These are phyloP conservation scores for Xylaria castorea DNA, from an alignment of 495 filamentous ascomycete species.

Conservation along the genomic window DNA sequence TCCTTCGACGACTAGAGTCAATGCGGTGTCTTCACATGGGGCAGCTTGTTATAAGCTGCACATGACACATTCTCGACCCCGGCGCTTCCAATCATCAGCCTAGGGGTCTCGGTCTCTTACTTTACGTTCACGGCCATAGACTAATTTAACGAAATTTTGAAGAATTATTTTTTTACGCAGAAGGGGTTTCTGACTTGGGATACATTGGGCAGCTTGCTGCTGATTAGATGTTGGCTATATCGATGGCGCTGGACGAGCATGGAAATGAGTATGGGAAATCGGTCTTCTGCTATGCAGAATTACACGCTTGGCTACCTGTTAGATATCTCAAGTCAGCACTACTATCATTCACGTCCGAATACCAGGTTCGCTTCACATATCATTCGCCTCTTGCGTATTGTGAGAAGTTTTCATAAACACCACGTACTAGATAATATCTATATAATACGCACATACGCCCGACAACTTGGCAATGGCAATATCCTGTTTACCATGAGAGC, in stretches of 20 bases:
- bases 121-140: constrained; percentile 36
- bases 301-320: constrained; percentile 28
- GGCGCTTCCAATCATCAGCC: background rate
- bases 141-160: constrained; percentile 34
- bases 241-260: constrained; percentile 25
- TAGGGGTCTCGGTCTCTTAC: background rate
- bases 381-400: background rate
- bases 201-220: constrained; percentile 23
- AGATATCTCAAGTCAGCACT: constrained; percentile 29
- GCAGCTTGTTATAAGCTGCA: background rate
- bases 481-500: background rate
- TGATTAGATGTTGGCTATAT: constrained; percentile 23
- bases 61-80: background rate
- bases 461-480: background rate
- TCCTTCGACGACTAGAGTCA: background rate
- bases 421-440: background rate
- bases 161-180: background rate
- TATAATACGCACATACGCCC: background rate
- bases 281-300: constrained; percentile 22
- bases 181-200: constrained; percentile 28
- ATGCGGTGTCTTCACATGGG: background rate
- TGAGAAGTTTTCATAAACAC: background rate
- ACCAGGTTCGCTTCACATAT: constrained; percentile 34
- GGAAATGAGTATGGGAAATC: background rate
- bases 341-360: constrained; percentile 44